Evolutionary conservation across 208 protist species (phyloP), one percentile per base, ranked within the genome.

Genomic region (Tritrichomonas musculus): DNA sequence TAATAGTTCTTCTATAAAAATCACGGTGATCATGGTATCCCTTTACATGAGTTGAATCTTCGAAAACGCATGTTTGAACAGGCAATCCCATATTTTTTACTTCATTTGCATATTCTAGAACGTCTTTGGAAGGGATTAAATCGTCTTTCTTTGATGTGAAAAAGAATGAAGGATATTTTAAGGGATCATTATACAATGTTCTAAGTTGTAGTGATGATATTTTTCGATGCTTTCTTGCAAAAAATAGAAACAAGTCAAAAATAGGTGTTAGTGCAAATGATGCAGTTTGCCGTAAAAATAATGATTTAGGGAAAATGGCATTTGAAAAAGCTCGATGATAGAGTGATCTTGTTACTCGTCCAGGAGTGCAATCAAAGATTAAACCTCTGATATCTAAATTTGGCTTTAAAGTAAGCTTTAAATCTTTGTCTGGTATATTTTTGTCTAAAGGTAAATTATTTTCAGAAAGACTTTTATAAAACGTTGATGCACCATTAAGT

Each of bases 321-420:
- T 88, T 88, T 53, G 77, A 44, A 88, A 88, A 88, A 20, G 77
- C 77, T 60, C 9, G 53, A 39, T 88, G 77, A 57, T 88, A 88
- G 0, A 88, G 25, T 8, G 33, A 5, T 57, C 30, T 53, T 27
- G 41, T 44, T 39, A 36, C 14, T 22, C 13, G 44, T 53, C 77
- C 77, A 44, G 77, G 77, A 17, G 77, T 53, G 4, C 41, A 57
- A 88, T 88, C 77, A 8, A 44, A 57, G 27, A 88, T 47, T 39
- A 88, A 33, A 13, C 77, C 77, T 57, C 57, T 88, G 33, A 88
- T 57, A 17, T 88, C 57, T 27, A 88, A 39, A 20, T 39, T 50
- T 57, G 77, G 77, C 17, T 57, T 53, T 25, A 88, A 57, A 17
- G 14, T 13, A n/a, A n/a, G n/a, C n/a, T n/a, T 47, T 39, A 88